Evolutionary conservation across 2,329 filamentous ascomycete species (phyloP).

Genomic region (Xylariaceae sp.): DNA sequence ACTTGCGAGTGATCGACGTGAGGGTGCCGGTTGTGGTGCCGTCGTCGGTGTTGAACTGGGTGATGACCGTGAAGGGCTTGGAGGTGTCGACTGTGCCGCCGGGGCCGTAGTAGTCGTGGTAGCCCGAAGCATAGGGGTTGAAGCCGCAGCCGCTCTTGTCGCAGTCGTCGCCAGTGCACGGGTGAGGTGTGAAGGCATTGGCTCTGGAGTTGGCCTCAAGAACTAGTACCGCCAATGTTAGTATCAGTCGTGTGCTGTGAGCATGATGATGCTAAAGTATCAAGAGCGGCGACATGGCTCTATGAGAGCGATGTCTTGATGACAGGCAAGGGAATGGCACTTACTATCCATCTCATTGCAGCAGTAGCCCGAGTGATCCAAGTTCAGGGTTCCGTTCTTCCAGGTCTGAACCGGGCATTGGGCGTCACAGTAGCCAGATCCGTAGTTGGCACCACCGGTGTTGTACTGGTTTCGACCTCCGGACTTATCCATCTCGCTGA

Average conservation of each 20-base stretch:
- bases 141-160: conserved; percentile 36
- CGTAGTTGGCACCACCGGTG: conserved; percentile 53
- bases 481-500: conserved; percentile 57
- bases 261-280: neutral
- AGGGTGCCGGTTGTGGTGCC: conserved; percentile 28
- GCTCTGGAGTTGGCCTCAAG: conserved; percentile 60
- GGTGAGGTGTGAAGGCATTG: conserved; percentile 54
- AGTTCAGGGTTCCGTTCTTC: conserved; percentile 45
- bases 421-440: conserved; percentile 56
- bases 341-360: conserved; percentile 60
- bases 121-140: conserved; percentile 34
- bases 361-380: conserved; percentile 55
- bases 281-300: neutral
- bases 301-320: neutral
- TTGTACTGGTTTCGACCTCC: conserved; percentile 51
- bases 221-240: conserved; percentile 28
- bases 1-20: conserved; percentile 44
- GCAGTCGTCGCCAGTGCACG: conserved; percentile 44
- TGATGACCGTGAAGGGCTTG: conserved; percentile 28
- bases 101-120: conserved; percentile 26
- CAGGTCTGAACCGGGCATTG: conserved; percentile 46
- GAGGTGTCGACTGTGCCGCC: conserved; percentile 27
- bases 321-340: neutral
- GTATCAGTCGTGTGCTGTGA: neutral
- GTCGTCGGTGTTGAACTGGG: conserved; percentile 26